Conservation (phyloP, 2,329 filamentous ascomycete species). For the Alternaria viburni region DNA sequence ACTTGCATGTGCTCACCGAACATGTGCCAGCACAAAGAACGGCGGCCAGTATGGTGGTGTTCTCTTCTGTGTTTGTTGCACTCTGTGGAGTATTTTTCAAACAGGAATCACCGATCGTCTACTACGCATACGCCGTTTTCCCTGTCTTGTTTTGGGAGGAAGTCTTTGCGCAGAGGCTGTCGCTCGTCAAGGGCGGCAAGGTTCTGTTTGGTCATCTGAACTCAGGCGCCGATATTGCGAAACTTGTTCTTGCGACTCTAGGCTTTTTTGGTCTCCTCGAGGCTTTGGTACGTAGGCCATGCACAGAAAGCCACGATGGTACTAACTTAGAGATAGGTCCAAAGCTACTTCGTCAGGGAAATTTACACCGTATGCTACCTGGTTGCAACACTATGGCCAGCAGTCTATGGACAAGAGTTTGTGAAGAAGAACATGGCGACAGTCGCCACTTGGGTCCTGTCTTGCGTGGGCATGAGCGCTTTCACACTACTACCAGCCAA, state of each 20-base stretch:
- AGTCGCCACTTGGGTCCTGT: slow-evolving; percentile 73
- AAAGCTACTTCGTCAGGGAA: slow-evolving; percentile 90
- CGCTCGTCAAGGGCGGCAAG: slow-evolving; percentile 69
- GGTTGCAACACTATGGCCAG: slow-evolving; percentile 78
- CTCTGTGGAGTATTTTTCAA: slow-evolving; percentile 81
- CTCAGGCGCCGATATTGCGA: slow-evolving; percentile 63
- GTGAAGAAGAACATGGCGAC: slow-evolving; percentile 69
- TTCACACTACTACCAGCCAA: slow-evolving; percentile 89
- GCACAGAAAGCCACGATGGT: neutral
- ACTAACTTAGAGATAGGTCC: slow-evolving; percentile 62
- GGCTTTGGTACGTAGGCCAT: slow-evolving; percentile 62
- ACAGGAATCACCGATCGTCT: slow-evolving; percentile 79
- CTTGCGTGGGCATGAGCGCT: slow-evolving; percentile 82
- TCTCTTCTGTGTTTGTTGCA: slow-evolving; percentile 75
- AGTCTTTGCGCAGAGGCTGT: slow-evolving; percentile 77
- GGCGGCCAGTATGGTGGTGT: slow-evolving; percentile 65
- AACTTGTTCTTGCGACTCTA: slow-evolving; percentile 68
- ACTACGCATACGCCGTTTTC: slow-evolving; percentile 92
- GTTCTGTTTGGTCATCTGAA: slow-evolving; percentile 73
- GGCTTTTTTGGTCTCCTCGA: slow-evolving; percentile 78
- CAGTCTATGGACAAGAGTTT: slow-evolving; percentile 75
- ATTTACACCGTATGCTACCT: slow-evolving; percentile 83
- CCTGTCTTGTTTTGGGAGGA: slow-evolving; percentile 97
- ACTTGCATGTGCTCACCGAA: slow-evolving; percentile 82
- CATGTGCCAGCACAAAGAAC: slow-evolving; percentile 69